These are phyloP conservation scores for Craspedostauros australis DNA, from an alignment of 108 stramenopile genomes.

Conservation along the genomic window DNA sequence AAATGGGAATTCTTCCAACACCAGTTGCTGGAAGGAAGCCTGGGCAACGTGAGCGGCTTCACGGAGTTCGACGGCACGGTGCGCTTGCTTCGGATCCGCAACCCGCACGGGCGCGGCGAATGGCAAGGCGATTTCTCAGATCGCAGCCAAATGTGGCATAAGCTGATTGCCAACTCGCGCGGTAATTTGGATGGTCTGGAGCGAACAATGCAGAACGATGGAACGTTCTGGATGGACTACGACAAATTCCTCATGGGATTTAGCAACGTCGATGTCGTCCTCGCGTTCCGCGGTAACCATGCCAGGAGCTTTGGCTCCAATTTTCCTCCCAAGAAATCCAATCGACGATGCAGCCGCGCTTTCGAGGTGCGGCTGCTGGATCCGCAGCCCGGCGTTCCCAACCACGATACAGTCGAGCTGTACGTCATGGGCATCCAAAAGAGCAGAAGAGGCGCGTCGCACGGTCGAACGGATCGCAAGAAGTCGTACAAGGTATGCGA, in stretches of 20 bases:
- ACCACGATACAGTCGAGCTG: slow-evolving; percentile 43
- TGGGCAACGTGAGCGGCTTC: slow-evolving; percentile 55
- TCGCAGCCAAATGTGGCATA: slow-evolving; percentile 38
- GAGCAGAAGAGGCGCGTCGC: slow-evolving; percentile 50
- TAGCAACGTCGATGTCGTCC: slow-evolving; percentile 60
- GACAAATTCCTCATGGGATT: slow-evolving; percentile 67
- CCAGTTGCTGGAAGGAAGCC: slow-evolving; percentile 19
- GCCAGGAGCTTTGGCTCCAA: slow-evolving; percentile 53
- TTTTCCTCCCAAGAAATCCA: slow-evolving; percentile 57
- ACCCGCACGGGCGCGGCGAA: slow-evolving; percentile 74
- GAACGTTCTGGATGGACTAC: slow-evolving; percentile 74
- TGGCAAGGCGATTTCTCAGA: slow-evolving; percentile 78
- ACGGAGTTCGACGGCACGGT: slow-evolving; percentile 64
- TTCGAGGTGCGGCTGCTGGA: slow-evolving; percentile 51
- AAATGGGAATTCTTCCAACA: slow-evolving; percentile 55
- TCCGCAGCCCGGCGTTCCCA: slow-evolving; percentile 23
- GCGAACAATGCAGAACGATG: slow-evolving; percentile 58
- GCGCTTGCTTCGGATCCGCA: slow-evolving; percentile 74
- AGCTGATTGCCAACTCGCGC: slow-evolving; percentile 27
- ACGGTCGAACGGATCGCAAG: slow-evolving; percentile 59
- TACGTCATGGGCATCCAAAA: slow-evolving; percentile 71
- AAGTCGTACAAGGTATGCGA: slow-evolving; percentile 63
- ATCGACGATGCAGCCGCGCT: slow-evolving; percentile 52
- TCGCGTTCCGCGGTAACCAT: slow-evolving; percentile 57
- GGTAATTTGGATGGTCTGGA: slow-evolving; percentile 22